Conservation (phyloP, 1,284 basidiomycete species). For the Melampsora larici-populina region DNA sequence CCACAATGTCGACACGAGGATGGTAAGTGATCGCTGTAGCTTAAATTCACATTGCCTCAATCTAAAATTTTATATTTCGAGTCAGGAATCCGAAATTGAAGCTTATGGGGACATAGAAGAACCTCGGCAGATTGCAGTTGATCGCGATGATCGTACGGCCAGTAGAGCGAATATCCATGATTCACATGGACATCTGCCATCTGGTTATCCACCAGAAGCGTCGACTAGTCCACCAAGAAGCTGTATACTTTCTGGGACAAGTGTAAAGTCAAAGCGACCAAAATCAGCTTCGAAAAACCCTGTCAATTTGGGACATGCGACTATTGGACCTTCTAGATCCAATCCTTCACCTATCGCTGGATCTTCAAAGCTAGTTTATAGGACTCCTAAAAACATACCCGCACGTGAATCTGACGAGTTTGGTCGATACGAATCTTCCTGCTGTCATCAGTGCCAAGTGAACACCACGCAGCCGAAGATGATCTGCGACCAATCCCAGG, state of each 20-base stretch:
- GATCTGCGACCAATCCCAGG: constrained; percentile 42
- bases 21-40: background rate
- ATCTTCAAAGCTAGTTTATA: background rate
- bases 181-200: constrained; percentile 1
- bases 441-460: constrained; percentile 40
- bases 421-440: constrained; percentile 39
- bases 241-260: background rate
- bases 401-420: constrained; percentile 34
- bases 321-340: too few species aligned
- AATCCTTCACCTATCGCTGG: background rate
- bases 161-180: background rate
- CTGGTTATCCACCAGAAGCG: background rate
- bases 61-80: background rate
- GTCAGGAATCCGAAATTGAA: background rate
- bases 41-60: background rate
- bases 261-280: constrained; percentile 20
- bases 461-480: constrained; percentile 40
- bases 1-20: background rate
- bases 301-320: background rate
- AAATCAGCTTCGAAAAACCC: background rate
- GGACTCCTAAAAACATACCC: background rate
- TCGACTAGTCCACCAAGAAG: background rate
- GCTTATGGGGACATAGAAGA: background rate
- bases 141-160: background rate
- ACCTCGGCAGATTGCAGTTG: too few species aligned